Evolutionary conservation across 495 filamentous ascomycete species (phyloP).

Genomic region (Trichoderma reesei): DNA sequence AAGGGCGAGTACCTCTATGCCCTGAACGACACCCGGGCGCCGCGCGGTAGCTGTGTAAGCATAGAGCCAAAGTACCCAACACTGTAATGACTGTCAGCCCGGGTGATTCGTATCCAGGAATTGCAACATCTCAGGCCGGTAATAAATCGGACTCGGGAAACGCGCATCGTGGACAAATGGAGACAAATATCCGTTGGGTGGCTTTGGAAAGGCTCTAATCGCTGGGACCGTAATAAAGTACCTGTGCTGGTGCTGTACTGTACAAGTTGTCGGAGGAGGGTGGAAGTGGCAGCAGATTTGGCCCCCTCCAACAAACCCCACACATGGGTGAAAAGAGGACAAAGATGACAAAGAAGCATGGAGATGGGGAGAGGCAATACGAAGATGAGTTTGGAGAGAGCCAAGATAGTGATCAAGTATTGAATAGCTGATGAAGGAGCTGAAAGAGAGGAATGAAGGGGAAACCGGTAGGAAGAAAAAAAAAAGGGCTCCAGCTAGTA

Average conservation of each 20-base stretch:
- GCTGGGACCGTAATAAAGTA: too few species aligned
- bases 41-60: too few species aligned
- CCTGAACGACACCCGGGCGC: too few species aligned
- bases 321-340: background rate
- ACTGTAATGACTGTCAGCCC: too few species aligned
- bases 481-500: too few species aligned
- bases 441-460: background rate
- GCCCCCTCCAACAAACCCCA: background rate
- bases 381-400: too few species aligned
- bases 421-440: background rate
- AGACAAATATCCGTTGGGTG: constrained; percentile 3
- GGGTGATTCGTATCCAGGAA: too few species aligned
- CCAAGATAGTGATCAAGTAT: too few species aligned
- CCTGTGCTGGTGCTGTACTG: too few species aligned
- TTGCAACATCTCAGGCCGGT: background rate
- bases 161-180: constrained; percentile 1
- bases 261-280: background rate
- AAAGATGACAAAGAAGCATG: background rate
- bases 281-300: background rate
- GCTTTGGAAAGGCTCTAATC: background rate
- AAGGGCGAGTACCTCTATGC: too few species aligned
- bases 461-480: background rate
- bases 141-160: background rate
- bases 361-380: background rate
- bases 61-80: too few species aligned